A percentile compares a stretch with the other conserved stretches of the same genome.
phyloP scores from a whole-genome alignment of 1,284 basidiomycete species.

The Cutaneotrichosporon daszewskae region DNA sequence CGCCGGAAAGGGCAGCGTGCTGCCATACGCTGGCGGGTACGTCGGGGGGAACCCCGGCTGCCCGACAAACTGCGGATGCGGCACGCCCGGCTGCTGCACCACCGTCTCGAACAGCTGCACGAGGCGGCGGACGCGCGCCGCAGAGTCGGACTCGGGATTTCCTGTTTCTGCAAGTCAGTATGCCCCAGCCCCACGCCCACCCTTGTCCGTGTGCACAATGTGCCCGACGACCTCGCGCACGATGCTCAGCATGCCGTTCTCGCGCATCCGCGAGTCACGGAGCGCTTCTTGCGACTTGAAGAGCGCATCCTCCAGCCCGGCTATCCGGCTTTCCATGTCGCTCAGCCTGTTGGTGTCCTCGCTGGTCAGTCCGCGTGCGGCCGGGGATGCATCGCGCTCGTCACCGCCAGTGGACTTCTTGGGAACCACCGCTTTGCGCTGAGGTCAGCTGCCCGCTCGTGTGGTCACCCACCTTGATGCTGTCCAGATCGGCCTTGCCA shows the following conservation, averaged over 20 bases:
- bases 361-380: conserved; percentile 17
- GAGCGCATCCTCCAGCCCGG: conserved; percentile 32
- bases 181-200: conserved; percentile 19
- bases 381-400: conserved; percentile 33
- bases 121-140: conserved; percentile 5
- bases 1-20: conserved; percentile 4
- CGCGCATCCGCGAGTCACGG: conserved; percentile 25
- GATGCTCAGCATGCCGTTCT: conserved; percentile 26
- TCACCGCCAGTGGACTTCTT: conserved; percentile 27
- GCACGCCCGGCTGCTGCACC: conserved; percentile 1
- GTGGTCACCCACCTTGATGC: conserved; percentile 60
- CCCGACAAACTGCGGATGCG: conserved; percentile 1
- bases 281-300: conserved; percentile 29
- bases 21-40: not conserved
- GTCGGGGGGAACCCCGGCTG: not conserved
- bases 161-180: conserved; percentile 2
- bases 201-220: conserved; percentile 27
- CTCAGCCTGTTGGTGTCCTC: conserved; percentile 32
- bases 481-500: conserved; percentile 75
- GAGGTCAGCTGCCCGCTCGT: not conserved
- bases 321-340: conserved; percentile 34
- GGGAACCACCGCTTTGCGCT: conserved; percentile 67
- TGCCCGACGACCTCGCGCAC: conserved; percentile 36
- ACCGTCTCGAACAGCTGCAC: conserved; percentile 9
- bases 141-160: conserved; percentile 1